phyloP scores from a whole-genome alignment of 352 stramenopile genomes.

The Peronospora farinosa region DNA sequence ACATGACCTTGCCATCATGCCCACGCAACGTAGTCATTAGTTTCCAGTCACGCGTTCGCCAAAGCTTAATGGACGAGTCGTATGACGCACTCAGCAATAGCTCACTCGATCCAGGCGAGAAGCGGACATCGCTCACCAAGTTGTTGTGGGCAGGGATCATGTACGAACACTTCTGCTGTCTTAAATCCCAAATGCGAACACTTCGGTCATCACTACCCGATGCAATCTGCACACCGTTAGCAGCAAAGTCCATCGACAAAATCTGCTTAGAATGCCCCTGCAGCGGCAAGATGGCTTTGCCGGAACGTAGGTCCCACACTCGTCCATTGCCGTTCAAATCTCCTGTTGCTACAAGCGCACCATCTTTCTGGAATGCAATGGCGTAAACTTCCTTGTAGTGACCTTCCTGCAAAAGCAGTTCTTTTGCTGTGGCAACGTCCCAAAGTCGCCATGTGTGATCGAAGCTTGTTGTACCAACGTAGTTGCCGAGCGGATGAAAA shows the following conservation, averaged over 20 bases:
- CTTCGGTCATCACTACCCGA: constrained; percentile 94
- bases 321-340: constrained; percentile 91
- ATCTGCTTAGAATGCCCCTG: constrained; percentile 95
- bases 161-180: constrained; percentile 86
- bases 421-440: constrained; percentile 90
- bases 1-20: constrained; percentile 94
- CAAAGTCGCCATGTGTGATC: constrained; percentile 97
- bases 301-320: constrained; percentile 94
- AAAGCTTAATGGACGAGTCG: constrained; percentile 92
- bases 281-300: constrained; percentile 86
- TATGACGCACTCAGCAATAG: constrained; percentile 90
- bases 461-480: constrained; percentile 92
- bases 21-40: constrained; percentile 84
- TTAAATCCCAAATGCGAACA: constrained; percentile 94
- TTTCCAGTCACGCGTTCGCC: constrained; percentile 91
- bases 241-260: constrained; percentile 88
- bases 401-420: constrained; percentile 94
- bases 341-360: constrained; percentile 89
- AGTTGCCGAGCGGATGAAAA: constrained; percentile 92
- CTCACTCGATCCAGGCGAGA: constrained; percentile 75
- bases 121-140: constrained; percentile 90
- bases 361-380: constrained; percentile 94
- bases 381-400: constrained; percentile 93
- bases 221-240: constrained; percentile 90
- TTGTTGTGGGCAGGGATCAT: constrained; percentile 93